Evolutionary conservation across 495 filamentous ascomycete species (phyloP), one percentile per base, ranked within the genome.

Genomic region (Penicillium longicatenatum): DNA sequence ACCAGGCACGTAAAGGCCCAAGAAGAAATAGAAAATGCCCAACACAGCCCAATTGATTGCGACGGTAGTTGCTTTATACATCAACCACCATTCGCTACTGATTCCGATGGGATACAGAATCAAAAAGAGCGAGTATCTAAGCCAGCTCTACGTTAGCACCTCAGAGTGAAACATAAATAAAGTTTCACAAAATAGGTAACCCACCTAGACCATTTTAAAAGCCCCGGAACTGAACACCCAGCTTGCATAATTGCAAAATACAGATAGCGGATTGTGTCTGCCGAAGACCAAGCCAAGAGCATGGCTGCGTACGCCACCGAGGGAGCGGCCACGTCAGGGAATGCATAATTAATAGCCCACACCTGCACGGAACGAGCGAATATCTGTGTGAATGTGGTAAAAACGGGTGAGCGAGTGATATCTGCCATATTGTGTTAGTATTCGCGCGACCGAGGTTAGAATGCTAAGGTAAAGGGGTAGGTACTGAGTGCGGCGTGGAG

Each of bases 1-100:
- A 90, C 89, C 85, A 19, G 89, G 89, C 44, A 86, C 79, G 73
- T 93, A 94, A 30, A 84, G 76, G 45, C 78, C 72, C 63, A 91
- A 61, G 54, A 88, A 74, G 41, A 75, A 70, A 45, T 72, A 73
- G 39, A 70, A 72, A 8, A 72, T 64, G 12, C 33, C 58, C 22
- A 63, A 59, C 1, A 73, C 64, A 21, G 62, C 54, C 63, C 26
- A 30, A 22, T 39, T 58, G 1, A 30, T 43, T 12, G 73, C 73
- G 2, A 61, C 59, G 14, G 41, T 60, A 10, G 74, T 63, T 9
- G 73, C 72, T 22, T 67, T 61, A 24, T 69, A 80, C 53, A 84
- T 77, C 42, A 84, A 62, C 75, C 71, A 81, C 61, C 69, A 74
- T 60, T 84, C 82, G 50, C 77, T 76, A 2, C 58, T 54, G 43